phyloP scores from a whole-genome alignment of 2,329 filamentous ascomycete species.

The Ophiostoma himal-ulmi region DNA sequence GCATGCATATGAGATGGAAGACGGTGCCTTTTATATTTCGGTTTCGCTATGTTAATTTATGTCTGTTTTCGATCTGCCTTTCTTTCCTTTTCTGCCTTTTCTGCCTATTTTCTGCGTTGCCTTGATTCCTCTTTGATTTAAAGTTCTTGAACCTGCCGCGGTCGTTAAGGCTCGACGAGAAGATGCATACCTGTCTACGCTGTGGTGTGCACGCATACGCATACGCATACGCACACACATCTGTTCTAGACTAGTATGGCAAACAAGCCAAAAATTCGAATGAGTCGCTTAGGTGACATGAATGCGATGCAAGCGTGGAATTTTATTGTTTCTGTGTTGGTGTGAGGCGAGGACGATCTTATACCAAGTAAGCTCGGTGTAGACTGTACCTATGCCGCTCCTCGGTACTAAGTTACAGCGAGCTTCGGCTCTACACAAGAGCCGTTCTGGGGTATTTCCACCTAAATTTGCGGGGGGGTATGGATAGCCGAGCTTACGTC shows the following conservation, averaged over 20 bases:
- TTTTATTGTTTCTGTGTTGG: too few relatives aligned
- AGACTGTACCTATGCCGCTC: not conserved
- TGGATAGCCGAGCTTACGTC: slow-evolving; percentile 13
- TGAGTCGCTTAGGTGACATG: too few relatives aligned
- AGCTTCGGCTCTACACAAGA: not conserved
- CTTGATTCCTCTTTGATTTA: not conserved
- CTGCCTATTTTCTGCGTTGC: not conserved
- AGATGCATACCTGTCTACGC: not conserved
- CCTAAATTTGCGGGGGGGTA: slow-evolving; percentile 16
- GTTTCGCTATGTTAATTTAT: slow-evolving; percentile 3
- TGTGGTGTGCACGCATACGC: not conserved
- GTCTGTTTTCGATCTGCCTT: not conserved
- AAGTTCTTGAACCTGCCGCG: not conserved
- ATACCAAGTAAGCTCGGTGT: slow-evolving; percentile 3
- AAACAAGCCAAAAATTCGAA: not conserved
- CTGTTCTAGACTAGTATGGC: not conserved
- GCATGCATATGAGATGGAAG: not conserved
- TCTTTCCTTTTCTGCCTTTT: not conserved
- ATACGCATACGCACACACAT: slow-evolving; percentile 6
- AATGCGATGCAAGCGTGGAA: too few relatives aligned
- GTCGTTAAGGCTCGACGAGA: not conserved
- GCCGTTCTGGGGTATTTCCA: slow-evolving; percentile 3
- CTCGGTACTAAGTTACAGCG: slow-evolving; percentile 13
- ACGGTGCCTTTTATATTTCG: not conserved
- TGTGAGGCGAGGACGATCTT: not conserved